Conservation (phyloP, 2,329 filamentous ascomycete species). For the Neofusicoccum sp. region DNA sequence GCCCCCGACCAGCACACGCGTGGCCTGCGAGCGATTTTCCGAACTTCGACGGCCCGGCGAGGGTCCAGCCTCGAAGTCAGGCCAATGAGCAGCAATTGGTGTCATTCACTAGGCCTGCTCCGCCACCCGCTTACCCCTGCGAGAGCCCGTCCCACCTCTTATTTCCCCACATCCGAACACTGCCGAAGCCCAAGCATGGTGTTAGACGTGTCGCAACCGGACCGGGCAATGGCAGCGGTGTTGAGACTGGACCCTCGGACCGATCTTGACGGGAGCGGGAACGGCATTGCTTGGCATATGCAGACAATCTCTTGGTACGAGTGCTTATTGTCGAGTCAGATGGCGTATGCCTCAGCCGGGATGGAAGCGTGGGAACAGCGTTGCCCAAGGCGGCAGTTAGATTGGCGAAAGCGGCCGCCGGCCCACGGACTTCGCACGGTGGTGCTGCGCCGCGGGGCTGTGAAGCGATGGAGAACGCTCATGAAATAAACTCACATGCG, state of each 20-base stretch:
- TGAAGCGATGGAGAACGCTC: neutral
- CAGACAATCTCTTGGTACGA: neutral
- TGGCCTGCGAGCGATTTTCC: neutral
- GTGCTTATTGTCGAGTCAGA: neutral
- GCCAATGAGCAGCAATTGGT: neutral
- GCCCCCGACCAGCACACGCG: neutral
- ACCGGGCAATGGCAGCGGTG: neutral
- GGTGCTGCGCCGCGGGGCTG: neutral
- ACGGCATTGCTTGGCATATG: neutral
- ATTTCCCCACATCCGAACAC: neutral
- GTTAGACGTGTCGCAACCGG: neutral
- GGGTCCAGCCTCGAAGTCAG: neutral
- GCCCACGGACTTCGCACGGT: neutral
- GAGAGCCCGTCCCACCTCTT: neutral
- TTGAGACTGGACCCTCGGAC: neutral
- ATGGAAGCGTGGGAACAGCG: neutral
- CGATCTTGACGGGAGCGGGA: neutral
- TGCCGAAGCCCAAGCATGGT: neutral
- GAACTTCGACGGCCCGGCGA: neutral
- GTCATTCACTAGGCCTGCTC: neutral
- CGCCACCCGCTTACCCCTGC: neutral
- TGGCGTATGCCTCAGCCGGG: neutral
- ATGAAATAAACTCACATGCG: neutral
- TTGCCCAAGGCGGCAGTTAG: conserved; percentile 2
- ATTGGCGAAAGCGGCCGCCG: neutral